Base-by-base conservation (phyloP, 2,329 filamentous ascomycete genomes). In the Ceratocystis lukuohia region DNA sequence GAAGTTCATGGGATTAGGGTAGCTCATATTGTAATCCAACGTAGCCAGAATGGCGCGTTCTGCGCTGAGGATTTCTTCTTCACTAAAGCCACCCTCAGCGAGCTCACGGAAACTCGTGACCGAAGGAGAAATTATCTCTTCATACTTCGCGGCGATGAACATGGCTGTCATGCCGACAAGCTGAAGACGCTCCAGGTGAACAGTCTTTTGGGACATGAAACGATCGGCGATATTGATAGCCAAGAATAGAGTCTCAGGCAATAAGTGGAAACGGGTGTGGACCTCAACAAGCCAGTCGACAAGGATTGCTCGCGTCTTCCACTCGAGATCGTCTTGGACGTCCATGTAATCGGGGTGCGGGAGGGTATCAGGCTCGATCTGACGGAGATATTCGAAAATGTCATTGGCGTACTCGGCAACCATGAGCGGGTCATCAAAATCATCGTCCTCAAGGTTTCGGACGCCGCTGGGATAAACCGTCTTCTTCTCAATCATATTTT, bases 1-100 rank as follows among this genome's bases (percentile, higher is more conserved):
- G 80, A 99, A 99, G 83, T 99, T 99, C 94, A 99, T 99, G 25
- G 94, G 94, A 78, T 99, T 99, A 66, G 94, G 94, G 74, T 96
- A 99, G 80, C 92, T 96, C 70, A 99, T 85, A 75, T 99, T 93
- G 76, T 96, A 99, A 79, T 96, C 88, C 69, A 99, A 84, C 5
- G 91, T 91, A 70, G 85, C 84, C 64, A 99, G 86, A 70, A 99
- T 87, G 75, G 95, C 96, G 71, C 94, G 89, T 78, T 99, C 94
- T n/a, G 94, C 94, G 73, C 90, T 93, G 48, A 99, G 82, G 71
- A 99, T 97, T 78, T 99, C 94, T 59, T 89, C 86, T 75, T 96
- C 93, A 3, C 86, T 89, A 77, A 97, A 99, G 66, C 93, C 94
- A 76, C 97, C 91, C 73, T 99, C 94, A 73, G 94, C 91, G 71